These are phyloP conservation scores for Sonneratia alba DNA, from an alignment of 345 rosid species.

Conservation along the genomic window DNA sequence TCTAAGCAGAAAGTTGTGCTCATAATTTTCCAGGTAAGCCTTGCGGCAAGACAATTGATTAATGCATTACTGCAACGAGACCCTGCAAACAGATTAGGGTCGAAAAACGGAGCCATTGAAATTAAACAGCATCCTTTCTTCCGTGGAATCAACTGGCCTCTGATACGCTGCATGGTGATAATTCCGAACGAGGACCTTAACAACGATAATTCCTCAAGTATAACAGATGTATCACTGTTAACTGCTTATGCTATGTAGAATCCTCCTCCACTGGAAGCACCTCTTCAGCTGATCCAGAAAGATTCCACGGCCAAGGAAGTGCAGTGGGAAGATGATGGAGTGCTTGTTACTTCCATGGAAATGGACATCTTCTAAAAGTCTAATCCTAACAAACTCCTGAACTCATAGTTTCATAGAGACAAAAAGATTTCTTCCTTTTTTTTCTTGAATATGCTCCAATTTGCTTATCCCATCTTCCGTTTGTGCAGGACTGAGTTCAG, in stretches of 20 bases:
- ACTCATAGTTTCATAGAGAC: background rate
- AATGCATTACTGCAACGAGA: conserved; percentile 63
- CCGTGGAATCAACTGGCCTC: conserved; percentile 86
- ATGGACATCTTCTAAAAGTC: conserved; percentile 55
- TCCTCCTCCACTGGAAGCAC: conserved; percentile 68
- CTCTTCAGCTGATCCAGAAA: conserved; percentile 39
- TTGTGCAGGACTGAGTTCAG: background rate
- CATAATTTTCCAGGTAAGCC: conserved; percentile 62
- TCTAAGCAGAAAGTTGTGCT: background rate
- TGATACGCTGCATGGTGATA: conserved; percentile 78
- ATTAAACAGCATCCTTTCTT: conserved; percentile 88
- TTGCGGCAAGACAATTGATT: conserved; percentile 68
- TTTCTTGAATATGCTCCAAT: background rate
- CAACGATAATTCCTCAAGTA: background rate
- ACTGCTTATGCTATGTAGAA: conserved; percentile 28
- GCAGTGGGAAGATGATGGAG: conserved; percentile 70
- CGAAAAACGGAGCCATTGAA: conserved; percentile 69
- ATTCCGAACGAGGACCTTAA: background rate
- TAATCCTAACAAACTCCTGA: background rate
- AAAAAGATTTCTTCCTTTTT: background rate
- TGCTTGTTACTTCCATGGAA: conserved; percentile 48
- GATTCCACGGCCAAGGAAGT: conserved; percentile 53
- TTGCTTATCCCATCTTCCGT: background rate
- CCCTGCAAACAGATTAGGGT: conserved; percentile 67
- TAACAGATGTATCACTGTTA: background rate